Evolutionary conservation across 129 eudicot genomes (phyloP), one percentile per base, ranked within the genome.

Genomic region (Flaveria bidentis): DNA sequence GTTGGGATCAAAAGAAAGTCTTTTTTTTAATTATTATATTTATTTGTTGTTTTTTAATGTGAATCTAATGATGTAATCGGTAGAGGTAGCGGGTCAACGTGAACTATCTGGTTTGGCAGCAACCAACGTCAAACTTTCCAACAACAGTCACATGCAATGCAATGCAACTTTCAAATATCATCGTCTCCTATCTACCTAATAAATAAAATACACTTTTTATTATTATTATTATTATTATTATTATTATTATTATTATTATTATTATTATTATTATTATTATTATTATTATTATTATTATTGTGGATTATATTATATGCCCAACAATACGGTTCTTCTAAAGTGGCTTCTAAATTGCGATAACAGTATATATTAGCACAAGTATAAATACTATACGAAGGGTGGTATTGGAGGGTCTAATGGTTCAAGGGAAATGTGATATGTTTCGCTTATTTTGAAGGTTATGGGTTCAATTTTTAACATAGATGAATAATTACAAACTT

Each of bases 31-130:
- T 0, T 36, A 5, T 36, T 36, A 30, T 30, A 30, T 5, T 36
- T 36, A 0, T 36, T 36, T 3, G 1, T 36, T 5, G 1, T 18
- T 2, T 15, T 2, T 25, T 26, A 33, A 36, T 30, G 13, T 18
- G 14, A 30, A 51, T 28, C 11, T 62, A 5, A 45, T 36, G 41
- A 57, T 20, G 22, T 49, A 6, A 49, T 41, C 66, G 47, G 18
- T 7, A 36, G 28, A 78, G 66, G 82, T 71, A 70, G 45, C 82
- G 78, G 82, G 82, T 79, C 82, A 79, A 72, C 82, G 72, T 12
- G 5, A 23, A 56, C 76, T 33, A 45, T 23, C 74, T 67, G 17
- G 50, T 77, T 77, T 26, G 76, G 61, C 17, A 47, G 81, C 61
- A 53, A 77, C 60, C 5, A 69, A 69, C 22, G 69, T 78, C 82